Evolutionary conservation across 345 rosid species (phyloP).

Genomic region (Leavenworthia alabamica): DNA sequence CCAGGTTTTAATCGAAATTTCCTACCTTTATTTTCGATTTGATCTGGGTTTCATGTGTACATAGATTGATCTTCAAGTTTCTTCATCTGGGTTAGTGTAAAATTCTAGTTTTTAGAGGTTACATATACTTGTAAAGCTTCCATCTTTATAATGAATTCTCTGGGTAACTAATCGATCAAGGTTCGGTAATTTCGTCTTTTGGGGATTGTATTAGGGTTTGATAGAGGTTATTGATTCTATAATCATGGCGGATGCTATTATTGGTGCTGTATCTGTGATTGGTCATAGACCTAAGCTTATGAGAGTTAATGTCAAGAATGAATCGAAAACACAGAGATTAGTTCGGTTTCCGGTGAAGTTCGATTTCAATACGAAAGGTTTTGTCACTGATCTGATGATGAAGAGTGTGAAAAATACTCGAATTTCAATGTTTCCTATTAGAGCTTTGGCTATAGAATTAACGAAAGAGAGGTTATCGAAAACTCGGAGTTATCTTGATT

Average conservation of each 20-base stretch:
- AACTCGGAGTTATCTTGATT: conserved; percentile 44
- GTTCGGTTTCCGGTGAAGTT: conserved; percentile 34
- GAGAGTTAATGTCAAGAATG: too few species aligned
- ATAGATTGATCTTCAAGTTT: conserved; percentile 24
- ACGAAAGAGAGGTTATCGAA: conserved; percentile 51
- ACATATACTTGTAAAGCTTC: too few species aligned
- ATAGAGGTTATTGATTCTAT: too few species aligned
- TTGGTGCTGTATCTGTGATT: too few species aligned
- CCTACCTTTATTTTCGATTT: conserved; percentile 1
- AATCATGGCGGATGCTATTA: too few species aligned
- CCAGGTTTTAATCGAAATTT: conserved; percentile 43
- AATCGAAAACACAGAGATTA: too few species aligned
- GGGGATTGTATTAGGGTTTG: too few species aligned
- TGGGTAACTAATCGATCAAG: conserved; percentile 29
- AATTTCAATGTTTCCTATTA: conserved; percentile 31
- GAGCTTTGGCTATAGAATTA: conserved; percentile 64
- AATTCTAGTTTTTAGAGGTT: too few species aligned
- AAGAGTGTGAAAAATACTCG: conserved; percentile 31
- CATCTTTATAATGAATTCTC: conserved; percentile 18
- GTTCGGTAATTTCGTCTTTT: too few species aligned
- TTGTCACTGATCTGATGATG: conserved; percentile 26
- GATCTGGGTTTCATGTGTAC: conserved; percentile 19
- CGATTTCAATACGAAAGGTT: conserved; percentile 35
- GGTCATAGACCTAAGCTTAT: too few species aligned
- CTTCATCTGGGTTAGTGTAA: too few species aligned